Evolutionary conservation across 495 filamentous ascomycete genomes (phyloP).

Genomic region (Pyrenula massariospora): DNA sequence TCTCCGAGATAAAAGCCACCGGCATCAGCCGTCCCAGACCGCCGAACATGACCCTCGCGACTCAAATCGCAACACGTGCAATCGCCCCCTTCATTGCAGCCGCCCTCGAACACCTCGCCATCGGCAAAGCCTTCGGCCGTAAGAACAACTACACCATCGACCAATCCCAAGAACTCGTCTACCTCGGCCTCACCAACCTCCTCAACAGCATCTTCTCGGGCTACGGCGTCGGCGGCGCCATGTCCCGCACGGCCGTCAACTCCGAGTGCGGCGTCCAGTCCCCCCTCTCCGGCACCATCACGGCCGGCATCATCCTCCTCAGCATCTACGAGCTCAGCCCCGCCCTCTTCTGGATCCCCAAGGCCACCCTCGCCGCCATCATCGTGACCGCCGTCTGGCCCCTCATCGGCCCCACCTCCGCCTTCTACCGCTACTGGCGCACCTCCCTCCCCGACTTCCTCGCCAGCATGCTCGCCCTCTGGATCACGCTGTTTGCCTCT

Average conservation of each 20-base stretch:
- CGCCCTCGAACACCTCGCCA: constrained; percentile 35
- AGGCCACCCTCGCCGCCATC: constrained; percentile 31
- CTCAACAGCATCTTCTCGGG: constrained; percentile 34
- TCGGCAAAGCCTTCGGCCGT: constrained; percentile 32
- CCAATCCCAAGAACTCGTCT: constrained; percentile 35
- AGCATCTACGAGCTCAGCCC: constrained; percentile 35
- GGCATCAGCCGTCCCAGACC: constrained; percentile 26
- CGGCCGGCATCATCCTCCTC: constrained; percentile 32
- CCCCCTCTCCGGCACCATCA: constrained; percentile 32
- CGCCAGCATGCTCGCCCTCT: constrained; percentile 34
- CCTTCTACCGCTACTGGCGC: constrained; percentile 35
- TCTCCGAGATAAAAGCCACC: constrained; percentile 29
- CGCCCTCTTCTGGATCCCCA: constrained; percentile 40
- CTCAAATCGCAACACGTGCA: constrained; percentile 21
- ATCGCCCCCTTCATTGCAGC: constrained; percentile 34
- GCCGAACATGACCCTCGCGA: constrained; percentile 19
- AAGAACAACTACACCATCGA: constrained; percentile 35
- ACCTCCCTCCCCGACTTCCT: constrained; percentile 36
- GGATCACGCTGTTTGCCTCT: constrained; percentile 36
- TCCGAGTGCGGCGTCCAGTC: constrained; percentile 23
- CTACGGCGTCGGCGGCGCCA: constrained; percentile 36
- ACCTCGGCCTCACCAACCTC: constrained; percentile 33
- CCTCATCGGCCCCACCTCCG: constrained; percentile 24
- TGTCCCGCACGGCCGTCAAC: constrained; percentile 39
- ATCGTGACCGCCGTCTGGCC: constrained; percentile 32